Percentiles rank a stretch among this genome's conserved stretches.
Conservation (phyloP, 1,139 yeast species). For the Meyerozyma sp. region DNA sequence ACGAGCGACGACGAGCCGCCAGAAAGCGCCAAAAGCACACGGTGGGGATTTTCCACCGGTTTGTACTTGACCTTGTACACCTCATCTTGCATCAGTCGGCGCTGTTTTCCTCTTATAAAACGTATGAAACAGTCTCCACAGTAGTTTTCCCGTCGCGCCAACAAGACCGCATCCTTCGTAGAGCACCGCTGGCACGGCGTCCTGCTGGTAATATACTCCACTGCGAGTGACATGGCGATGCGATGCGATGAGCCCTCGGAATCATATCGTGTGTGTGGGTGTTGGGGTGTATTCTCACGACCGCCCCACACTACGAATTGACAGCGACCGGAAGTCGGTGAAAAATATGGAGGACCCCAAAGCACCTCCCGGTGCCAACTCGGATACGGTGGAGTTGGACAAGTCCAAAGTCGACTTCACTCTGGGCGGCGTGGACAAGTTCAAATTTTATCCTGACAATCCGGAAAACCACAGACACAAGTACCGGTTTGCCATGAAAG, state of each 20-base stretch:
- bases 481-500: conserved; percentile 59
- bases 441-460: conserved; percentile 79
- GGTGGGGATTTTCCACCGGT: conserved; percentile 26
- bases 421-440: conserved; percentile 45
- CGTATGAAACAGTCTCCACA: conserved; percentile 67
- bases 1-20: conserved; percentile 66
- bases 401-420: conserved; percentile 55
- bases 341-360: neutral
- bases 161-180: conserved; percentile 35
- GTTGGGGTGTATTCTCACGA: neutral
- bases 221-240: neutral
- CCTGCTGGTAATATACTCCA: conserved; percentile 2
- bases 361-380: neutral
- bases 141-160: conserved; percentile 65
- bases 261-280: neutral
- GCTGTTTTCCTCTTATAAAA: conserved; percentile 72
- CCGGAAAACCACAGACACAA: conserved; percentile 61
- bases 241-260: neutral
- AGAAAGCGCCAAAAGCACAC: conserved; percentile 56
- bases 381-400: conserved; percentile 33
- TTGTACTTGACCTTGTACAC: conserved; percentile 65
- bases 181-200: conserved; percentile 48
- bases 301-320: neutral
- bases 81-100: conserved; percentile 69
- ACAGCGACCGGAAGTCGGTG: neutral